Base-by-base conservation (phyloP, 2,329 filamentous ascomycete genomes). In the Bipolaris oryzae region DNA sequence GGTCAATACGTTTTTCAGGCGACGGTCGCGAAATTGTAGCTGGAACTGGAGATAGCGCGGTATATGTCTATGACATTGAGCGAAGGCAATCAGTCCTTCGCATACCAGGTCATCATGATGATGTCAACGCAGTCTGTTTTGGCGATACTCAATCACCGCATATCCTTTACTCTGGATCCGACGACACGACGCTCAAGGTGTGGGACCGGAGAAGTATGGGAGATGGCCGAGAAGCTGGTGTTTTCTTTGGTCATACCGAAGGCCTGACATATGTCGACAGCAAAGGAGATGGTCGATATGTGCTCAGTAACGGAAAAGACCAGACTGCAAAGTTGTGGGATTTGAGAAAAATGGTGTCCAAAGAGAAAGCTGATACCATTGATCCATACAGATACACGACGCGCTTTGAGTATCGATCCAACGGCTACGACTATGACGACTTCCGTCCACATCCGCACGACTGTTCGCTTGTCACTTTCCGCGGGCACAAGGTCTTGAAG, bases 271-370 rank as follows among this genome's bases (percentile, higher is more conserved):
- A 87, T 59, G 85, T 89, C 33, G 86, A 88, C 72, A 94, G 89
- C 76, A 94, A 98, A 82, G 91, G 90, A 38, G 92, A 96, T 69
- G 87, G 87, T 2, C 85, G 94, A 54, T 98, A 98, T 74, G 89
- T 98, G 7, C 85, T 99, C 23, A 93, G 89, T 64, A 99, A 99
- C 69, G 91, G 87, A 60, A 99, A 98, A 73, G 95, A 99, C 72
- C 95, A 98, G 76, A 94, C 89, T 39, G 96, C 96, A 86, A 98
- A 98, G 77, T 83, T 99, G 0, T 99, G 95, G 95, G 95, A 99
- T 74, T 75, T 97, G 53, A 84, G 94, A 49, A 96, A 91, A 82
- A 94, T 92, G 83, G 90, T 95, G 81, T 87, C 87, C 5, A 89
- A 89, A 0, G 83, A 87, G 33, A 80, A 82, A 50, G 90, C 86